Evolutionary conservation across 345 rosid genomes (phyloP).

Genomic region (Laguncularia racemosa): DNA sequence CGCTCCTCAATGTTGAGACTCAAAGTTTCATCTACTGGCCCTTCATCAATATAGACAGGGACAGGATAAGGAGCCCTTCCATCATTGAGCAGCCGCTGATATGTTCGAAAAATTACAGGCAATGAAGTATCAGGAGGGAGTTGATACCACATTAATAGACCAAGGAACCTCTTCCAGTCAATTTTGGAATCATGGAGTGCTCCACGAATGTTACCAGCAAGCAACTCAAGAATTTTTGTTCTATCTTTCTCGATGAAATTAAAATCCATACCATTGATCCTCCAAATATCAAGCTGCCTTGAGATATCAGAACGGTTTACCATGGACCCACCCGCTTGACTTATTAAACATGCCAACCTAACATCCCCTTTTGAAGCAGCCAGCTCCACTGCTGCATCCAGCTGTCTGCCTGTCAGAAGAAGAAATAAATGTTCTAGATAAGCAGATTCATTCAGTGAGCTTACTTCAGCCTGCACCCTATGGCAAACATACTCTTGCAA

Average conservation of each 20-base stretch:
- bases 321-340: conserved; percentile 91
- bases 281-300: conserved; percentile 81
- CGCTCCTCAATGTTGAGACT: conserved; percentile 33
- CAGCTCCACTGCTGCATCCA: conserved; percentile 78
- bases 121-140: conserved; percentile 59
- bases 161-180: conserved; percentile 97
- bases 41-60: conserved; percentile 89
- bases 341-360: conserved; percentile 86
- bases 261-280: conserved; percentile 79
- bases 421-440: conserved; percentile 74
- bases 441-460: conserved; percentile 64
- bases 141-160: conserved; percentile 91
- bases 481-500: conserved; percentile 86
- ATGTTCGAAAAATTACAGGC: conserved; percentile 58
- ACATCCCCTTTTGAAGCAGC: conserved; percentile 92
- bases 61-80: conserved; percentile 76
- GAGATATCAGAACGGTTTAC: conserved; percentile 62
- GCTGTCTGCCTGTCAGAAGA: conserved; percentile 84
- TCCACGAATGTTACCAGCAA: conserved; percentile 74
- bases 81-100: conserved; percentile 57
- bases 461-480: conserved; percentile 80
- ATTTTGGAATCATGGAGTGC: conserved; percentile 49
- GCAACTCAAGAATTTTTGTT: conserved; percentile 76
- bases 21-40: conserved; percentile 37
- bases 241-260: conserved; percentile 83